Percentiles rank a stretch among this genome's conserved stretches.
Evolutionary conservation across 2,329 filamentous ascomycete genomes (phyloP).

Genomic region (Penicillium italicum): DNA sequence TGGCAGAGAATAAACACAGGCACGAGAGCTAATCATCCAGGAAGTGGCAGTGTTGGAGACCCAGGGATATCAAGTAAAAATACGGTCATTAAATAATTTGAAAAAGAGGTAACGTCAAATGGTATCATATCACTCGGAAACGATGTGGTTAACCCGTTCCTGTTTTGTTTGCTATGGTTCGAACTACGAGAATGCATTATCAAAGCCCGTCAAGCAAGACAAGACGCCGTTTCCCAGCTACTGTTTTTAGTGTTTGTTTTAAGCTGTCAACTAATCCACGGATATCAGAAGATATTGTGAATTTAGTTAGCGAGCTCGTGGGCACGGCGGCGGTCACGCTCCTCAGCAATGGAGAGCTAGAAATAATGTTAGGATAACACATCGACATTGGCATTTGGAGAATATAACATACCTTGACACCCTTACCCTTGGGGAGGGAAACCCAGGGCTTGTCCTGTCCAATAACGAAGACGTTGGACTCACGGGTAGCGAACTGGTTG

Average conservation of each 20-base stretch:
- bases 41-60: neutral
- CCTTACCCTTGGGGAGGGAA: conserved; percentile 99
- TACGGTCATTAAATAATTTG: conserved; percentile 28
- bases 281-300: conserved; percentile 20
- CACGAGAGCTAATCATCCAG: neutral
- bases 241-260: conserved; percentile 31
- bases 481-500: conserved; percentile 99
- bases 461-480: conserved; percentile 99
- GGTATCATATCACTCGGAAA: conserved; percentile 34
- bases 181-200: conserved; percentile 33
- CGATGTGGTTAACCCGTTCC: conserved; percentile 25
- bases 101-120: conserved; percentile 27
- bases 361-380: conserved; percentile 20
- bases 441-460: conserved; percentile 99
- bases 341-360: conserved; percentile 91
- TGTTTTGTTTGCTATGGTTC: conserved; percentile 33
- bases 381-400: neutral
- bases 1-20: neutral
- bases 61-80: conserved; percentile 6
- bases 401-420: conserved; percentile 70
- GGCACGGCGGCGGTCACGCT: conserved; percentile 95
- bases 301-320: conserved; percentile 53
- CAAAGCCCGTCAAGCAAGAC: conserved; percentile 37
- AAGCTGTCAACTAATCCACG: conserved; percentile 17
- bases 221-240: conserved; percentile 35